phyloP scores from a whole-genome alignment of 805 yeast species.

The Lachancea kluyveri region DNA sequence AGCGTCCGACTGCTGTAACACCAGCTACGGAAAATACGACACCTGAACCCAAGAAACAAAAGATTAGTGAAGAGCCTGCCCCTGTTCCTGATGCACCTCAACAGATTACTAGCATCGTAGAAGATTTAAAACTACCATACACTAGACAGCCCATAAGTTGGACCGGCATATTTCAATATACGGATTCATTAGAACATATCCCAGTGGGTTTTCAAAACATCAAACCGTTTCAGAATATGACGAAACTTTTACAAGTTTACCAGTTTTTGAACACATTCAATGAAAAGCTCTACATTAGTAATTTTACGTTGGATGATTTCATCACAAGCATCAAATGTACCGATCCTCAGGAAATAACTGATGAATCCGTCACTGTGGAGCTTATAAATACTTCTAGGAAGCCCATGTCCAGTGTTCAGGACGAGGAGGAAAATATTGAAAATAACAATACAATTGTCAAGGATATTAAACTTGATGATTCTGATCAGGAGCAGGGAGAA shows the following conservation, averaged over 20 bases:
- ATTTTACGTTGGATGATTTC: slow-evolving; percentile 27
- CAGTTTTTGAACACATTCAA: slow-evolving; percentile 29
- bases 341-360: slow-evolving; percentile 15
- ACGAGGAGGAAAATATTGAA: slow-evolving; percentile 5
- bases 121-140: slow-evolving; percentile 24
- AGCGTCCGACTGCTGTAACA: background rate
- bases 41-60: slow-evolving; percentile 11
- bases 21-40: slow-evolving; percentile 8
- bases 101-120: slow-evolving; percentile 20
- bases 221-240: slow-evolving; percentile 15
- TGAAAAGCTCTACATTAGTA: slow-evolving; percentile 18
- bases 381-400: background rate
- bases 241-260: slow-evolving; percentile 22
- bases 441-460: too few relatives aligned
- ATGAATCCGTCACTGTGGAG: background rate
- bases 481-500: too few relatives aligned
- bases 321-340: slow-evolving; percentile 26
- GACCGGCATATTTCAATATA: slow-evolving; percentile 16
- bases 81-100: slow-evolving; percentile 1
- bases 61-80: slow-evolving; percentile 2
- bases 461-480: too few relatives aligned
- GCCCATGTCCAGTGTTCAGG: slow-evolving; percentile 2
- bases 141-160: slow-evolving; percentile 18
- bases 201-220: slow-evolving; percentile 4
- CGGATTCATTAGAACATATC: slow-evolving; percentile 19